These are phyloP conservation scores for Ceratobasidium theobromae DNA, from an alignment of 1,284 basidiomycete species.

Conservation along the genomic window DNA sequence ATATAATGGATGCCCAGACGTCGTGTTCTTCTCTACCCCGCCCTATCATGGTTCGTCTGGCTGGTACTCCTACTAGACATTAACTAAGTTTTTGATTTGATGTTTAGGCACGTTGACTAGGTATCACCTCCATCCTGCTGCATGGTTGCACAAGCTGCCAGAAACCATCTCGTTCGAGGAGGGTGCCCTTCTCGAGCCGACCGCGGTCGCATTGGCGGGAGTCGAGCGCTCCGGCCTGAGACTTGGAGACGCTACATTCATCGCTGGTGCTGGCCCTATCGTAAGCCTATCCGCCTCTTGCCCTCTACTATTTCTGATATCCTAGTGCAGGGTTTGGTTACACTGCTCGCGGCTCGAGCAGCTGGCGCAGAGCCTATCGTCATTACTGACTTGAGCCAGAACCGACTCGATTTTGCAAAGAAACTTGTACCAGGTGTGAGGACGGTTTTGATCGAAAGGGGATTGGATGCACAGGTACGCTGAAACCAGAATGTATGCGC, in stretches of 20 bases:
- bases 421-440: slow-evolving; percentile 49
- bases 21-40: slow-evolving; percentile 51
- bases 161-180: slow-evolving; percentile 51
- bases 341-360: slow-evolving; percentile 51
- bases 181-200: slow-evolving; percentile 53
- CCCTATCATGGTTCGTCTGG: slow-evolving; percentile 47
- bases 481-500: neutral
- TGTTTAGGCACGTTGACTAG: slow-evolving; percentile 43
- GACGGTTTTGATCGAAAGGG: slow-evolving; percentile 45
- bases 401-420: slow-evolving; percentile 53
- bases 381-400: slow-evolving; percentile 51
- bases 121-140: slow-evolving; percentile 54
- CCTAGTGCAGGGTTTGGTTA: slow-evolving; percentile 49
- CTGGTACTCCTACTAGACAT: neutral
- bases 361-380: slow-evolving; percentile 55
- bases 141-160: slow-evolving; percentile 55
- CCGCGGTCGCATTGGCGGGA: slow-evolving; percentile 53
- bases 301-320: neutral
- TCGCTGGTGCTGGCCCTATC: slow-evolving; percentile 41
- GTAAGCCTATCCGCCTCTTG: slow-evolving; percentile 38
- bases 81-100: neutral
- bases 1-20: slow-evolving; percentile 51
- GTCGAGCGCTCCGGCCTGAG: slow-evolving; percentile 50
- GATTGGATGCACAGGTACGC: slow-evolving; percentile 40
- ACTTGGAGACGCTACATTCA: slow-evolving; percentile 50